Conservation (phyloP, 345 rosid species). For the Murraya paniculata region DNA sequence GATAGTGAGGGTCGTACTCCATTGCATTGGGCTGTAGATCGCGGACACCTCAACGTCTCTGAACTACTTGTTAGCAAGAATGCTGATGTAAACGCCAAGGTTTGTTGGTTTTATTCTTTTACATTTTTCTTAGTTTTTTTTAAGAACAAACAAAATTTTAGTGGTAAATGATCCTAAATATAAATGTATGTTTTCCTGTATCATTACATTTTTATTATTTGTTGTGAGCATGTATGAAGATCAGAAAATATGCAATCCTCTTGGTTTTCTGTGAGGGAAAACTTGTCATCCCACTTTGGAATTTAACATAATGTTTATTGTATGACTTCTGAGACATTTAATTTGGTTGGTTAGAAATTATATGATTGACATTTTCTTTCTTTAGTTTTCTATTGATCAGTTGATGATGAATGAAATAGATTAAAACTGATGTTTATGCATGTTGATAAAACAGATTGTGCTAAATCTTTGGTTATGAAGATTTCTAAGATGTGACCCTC, state of each 20-base stretch:
- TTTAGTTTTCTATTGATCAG: neutral
- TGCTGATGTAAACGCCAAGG: conserved; percentile 84
- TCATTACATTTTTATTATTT: neutral
- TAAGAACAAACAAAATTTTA: neutral
- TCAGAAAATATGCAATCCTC: neutral
- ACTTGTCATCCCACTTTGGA: neutral
- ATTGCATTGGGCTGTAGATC: conserved; percentile 97
- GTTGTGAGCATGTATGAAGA: neutral
- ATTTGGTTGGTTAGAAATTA: neutral
- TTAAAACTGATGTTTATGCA: neutral
- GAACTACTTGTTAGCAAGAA: conserved; percentile 59
- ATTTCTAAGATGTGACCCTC: neutral
- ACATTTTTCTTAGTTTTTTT: neutral
- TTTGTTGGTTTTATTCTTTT: conserved; percentile 11
- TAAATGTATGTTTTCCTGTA: neutral
- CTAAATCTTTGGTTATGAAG: neutral
- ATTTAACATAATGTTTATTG: neutral
- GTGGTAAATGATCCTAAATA: neutral
- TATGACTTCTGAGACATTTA: neutral
- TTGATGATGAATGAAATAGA: neutral
- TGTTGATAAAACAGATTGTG: neutral
- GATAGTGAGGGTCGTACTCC: conserved; percentile 94
- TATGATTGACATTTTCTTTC: neutral
- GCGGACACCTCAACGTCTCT: conserved; percentile 58
- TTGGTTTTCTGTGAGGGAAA: neutral